These are phyloP conservation scores for Plectosphaerella cucumerina DNA, from an alignment of 2,329 filamentous ascomycete species.

Conservation along the genomic window DNA sequence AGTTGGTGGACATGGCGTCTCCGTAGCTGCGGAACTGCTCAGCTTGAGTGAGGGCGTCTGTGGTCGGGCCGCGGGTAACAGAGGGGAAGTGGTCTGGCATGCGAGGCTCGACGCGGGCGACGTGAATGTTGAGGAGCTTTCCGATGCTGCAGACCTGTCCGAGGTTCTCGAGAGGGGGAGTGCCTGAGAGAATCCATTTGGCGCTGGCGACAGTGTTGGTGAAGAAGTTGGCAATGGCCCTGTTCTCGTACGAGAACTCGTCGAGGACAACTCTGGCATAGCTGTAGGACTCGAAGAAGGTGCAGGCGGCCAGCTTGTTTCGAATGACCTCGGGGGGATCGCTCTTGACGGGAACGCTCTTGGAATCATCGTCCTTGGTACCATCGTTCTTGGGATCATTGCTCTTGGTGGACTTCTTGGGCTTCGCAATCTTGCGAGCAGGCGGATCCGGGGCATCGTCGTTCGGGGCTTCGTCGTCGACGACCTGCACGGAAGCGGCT, in stretches of 20 bases:
- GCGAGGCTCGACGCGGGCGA: constrained; percentile 29
- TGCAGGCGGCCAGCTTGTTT: constrained; percentile 9
- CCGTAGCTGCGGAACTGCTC: constrained; percentile 28
- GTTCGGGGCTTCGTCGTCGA: no score
- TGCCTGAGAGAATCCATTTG: constrained; percentile 41
- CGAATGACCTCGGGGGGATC: constrained; percentile 5
- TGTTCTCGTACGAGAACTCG: constrained; percentile 37
- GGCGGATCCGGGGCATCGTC: no score
- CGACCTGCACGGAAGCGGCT: no score
- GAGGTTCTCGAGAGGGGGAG: constrained; percentile 31
- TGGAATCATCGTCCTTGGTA: not conserved
- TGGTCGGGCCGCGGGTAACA: constrained; percentile 26
- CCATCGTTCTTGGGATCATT: no score
- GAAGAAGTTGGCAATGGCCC: constrained; percentile 25
- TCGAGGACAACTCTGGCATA: constrained; percentile 36
- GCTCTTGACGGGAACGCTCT: not conserved
- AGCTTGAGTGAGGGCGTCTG: constrained; percentile 20
- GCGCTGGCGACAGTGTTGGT: constrained; percentile 21
- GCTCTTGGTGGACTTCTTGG: no score
- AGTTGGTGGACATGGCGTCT: constrained; percentile 26
- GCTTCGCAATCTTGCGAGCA: no score
- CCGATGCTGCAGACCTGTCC: constrained; percentile 29
- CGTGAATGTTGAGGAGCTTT: constrained; percentile 29
- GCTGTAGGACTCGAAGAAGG: constrained; percentile 30
- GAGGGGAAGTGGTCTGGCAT: constrained; percentile 28